These are phyloP conservation scores for Candida cerambycidarum DNA, from an alignment of 805 yeast species.

Conservation along the genomic window DNA sequence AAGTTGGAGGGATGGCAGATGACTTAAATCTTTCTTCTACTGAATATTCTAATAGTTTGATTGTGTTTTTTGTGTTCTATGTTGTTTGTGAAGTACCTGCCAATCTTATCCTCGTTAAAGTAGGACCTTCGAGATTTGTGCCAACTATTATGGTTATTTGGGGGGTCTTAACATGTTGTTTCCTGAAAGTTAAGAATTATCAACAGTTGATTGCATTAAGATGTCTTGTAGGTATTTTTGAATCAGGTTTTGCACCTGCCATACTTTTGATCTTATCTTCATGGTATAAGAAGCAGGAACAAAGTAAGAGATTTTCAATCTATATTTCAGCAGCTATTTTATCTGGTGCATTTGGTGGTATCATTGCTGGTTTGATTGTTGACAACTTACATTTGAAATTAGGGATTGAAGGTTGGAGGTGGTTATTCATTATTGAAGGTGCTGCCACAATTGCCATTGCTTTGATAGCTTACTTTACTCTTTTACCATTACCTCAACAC, in stretches of 20 bases:
- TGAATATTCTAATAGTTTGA: constrained; percentile 11
- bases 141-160: constrained; percentile 19
- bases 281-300: constrained; percentile 40
- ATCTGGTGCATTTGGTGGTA: constrained; percentile 40
- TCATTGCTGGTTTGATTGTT: constrained; percentile 37
- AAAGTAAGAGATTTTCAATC: constrained; percentile 34
- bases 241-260: constrained; percentile 28
- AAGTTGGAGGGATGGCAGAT: constrained; percentile 12
- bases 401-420: constrained; percentile 52
- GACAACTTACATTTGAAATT: constrained; percentile 5
- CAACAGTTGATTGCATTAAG: constrained; percentile 17
- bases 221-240: constrained; percentile 9
- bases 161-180: constrained; percentile 17
- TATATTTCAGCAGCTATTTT: constrained; percentile 35
- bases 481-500: constrained; percentile 14
- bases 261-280: constrained; percentile 36
- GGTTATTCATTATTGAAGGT: constrained; percentile 68
- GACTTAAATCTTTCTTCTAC: constrained; percentile 11
- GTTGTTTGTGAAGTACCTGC: constrained; percentile 15
- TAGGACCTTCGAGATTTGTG: constrained; percentile 17
- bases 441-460: constrained; percentile 54
- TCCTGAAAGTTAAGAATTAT: constrained; percentile 17
- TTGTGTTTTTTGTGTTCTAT: constrained; percentile 16
- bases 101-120: constrained; percentile 11
- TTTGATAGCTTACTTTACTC: constrained; percentile 29